phyloP scores from a whole-genome alignment of 2,329 filamentous ascomycete species.

The Lomentospora prolificans region DNA sequence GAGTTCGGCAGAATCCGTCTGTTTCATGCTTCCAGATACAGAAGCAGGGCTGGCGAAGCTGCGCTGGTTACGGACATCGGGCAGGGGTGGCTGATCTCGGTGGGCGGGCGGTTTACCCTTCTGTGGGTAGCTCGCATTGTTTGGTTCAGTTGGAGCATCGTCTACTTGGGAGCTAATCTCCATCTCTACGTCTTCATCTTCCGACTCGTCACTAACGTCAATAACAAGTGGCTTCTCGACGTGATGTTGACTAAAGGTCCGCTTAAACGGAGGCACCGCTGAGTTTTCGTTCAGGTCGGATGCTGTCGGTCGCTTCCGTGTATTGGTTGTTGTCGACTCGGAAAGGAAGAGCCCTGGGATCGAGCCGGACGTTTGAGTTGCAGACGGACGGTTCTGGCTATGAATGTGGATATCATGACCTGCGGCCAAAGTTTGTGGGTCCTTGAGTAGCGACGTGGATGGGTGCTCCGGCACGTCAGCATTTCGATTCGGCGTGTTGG shows the following conservation, averaged over 20 bases:
- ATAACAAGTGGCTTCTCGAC: constrained; percentile 63
- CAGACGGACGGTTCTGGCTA: background rate
- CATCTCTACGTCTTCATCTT: constrained; percentile 57
- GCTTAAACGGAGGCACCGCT: constrained; percentile 35
- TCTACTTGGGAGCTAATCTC: constrained; percentile 44
- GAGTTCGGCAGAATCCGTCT: constrained; percentile 26
- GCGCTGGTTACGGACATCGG: constrained; percentile 27
- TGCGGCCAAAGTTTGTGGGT: background rate
- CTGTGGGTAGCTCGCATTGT: constrained; percentile 12
- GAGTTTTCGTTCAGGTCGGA: constrained; percentile 56
- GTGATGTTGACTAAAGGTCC: constrained; percentile 50
- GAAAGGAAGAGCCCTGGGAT: constrained; percentile 29
- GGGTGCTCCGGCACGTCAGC: background rate
- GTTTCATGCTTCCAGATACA: constrained; percentile 12
- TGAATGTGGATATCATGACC: background rate
- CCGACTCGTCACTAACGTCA: constrained; percentile 65
- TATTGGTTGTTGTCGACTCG: constrained; percentile 13
- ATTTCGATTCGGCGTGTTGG: background rate
- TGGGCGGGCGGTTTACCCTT: constrained; percentile 25
- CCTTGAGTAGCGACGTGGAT: background rate
- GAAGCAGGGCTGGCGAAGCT: constrained; percentile 30
- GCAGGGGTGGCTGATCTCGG: constrained; percentile 34
- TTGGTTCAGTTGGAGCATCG: background rate
- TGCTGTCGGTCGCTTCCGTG: constrained; percentile 43
- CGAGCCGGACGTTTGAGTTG: constrained; percentile 12